Conservation (phyloP, 805 yeast species). For the Yarrowia yakushimensis region DNA sequence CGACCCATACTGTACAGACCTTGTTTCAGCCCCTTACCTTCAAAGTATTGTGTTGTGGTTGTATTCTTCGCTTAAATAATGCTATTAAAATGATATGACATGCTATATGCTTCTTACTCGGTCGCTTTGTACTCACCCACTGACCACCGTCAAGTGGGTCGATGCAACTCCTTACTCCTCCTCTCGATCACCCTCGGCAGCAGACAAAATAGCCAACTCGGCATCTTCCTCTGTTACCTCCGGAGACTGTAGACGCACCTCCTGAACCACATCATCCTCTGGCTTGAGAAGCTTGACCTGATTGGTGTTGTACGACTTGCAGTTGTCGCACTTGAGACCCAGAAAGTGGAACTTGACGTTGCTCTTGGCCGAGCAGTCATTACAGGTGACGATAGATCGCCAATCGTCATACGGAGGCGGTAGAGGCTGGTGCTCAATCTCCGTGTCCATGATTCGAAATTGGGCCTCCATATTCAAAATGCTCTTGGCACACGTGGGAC, state of each 20-base stretch:
- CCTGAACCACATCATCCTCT: conserved; percentile 36
- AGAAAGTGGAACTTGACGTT: conserved; percentile 73
- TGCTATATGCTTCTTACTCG: not conserved
- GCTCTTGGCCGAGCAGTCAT: conserved; percentile 84
- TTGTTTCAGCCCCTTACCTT: too few species aligned
- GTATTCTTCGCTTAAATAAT: not conserved
- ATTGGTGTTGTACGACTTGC: conserved; percentile 82
- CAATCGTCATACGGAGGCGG: conserved; percentile 78
- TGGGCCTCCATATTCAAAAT: conserved; percentile 84
- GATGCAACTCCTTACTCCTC: not conserved
- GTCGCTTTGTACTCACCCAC: too few species aligned
- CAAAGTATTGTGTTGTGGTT: too few species aligned
- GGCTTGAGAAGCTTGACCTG: conserved; percentile 69
- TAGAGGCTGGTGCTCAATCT: conserved; percentile 67
- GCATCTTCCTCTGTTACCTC: conserved; percentile 12
- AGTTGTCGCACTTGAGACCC: conserved; percentile 83
- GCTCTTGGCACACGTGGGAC: conserved; percentile 86
- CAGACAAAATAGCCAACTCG: not conserved
- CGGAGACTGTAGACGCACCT: not conserved
- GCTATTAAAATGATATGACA: conserved; percentile 19
- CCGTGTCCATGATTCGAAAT: conserved; percentile 81
- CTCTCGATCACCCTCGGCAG: not conserved
- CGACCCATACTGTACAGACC: too few species aligned
- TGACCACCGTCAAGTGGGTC: too few species aligned
- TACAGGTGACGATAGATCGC: conserved; percentile 64